Conservation (phyloP, 2,329 filamentous ascomycete genomes). For the Fusarium coffeatum region DNA sequence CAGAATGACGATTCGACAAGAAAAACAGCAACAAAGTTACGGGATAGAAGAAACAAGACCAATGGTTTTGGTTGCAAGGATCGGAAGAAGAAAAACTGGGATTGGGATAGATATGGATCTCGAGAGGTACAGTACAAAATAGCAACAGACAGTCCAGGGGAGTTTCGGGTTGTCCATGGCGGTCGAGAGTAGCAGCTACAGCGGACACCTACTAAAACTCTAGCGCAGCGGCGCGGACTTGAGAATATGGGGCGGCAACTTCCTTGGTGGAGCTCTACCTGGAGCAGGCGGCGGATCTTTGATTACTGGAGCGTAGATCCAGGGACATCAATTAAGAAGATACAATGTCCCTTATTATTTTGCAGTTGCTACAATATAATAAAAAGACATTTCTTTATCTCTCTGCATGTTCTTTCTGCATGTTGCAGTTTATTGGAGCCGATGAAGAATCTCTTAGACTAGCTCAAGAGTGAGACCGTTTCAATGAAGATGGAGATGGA, state of each 20-base stretch:
- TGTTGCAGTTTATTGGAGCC: constrained; percentile 8
- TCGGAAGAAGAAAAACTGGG: constrained; percentile 8
- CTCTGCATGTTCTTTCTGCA: background rate
- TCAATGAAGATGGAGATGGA: background rate
- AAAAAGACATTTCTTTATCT: background rate
- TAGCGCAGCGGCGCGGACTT: background rate
- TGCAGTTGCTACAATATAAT: background rate
- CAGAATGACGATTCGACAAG: constrained; percentile 3
- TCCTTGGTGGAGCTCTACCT: constrained; percentile 19
- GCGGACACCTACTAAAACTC: constrained; percentile 1
- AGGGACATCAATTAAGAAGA: constrained; percentile 12
- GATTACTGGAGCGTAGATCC: constrained; percentile 3
- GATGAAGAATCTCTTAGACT: background rate
- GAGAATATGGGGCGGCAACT: constrained; percentile 18
- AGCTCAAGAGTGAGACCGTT: background rate
- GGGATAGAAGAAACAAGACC: background rate
- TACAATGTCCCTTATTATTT: constrained; percentile 6
- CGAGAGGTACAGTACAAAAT: constrained; percentile 7
- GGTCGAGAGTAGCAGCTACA: background rate
- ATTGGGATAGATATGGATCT: constrained; percentile 15
- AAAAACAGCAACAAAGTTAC: constrained; percentile 3
- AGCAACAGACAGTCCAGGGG: background rate
- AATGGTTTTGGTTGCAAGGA: constrained; percentile 4
- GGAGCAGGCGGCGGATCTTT: constrained; percentile 22
- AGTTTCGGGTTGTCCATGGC: background rate